Base-by-base conservation (phyloP, 176 grass and related monocot genomes). In the Neostapfia colusana region DNA sequence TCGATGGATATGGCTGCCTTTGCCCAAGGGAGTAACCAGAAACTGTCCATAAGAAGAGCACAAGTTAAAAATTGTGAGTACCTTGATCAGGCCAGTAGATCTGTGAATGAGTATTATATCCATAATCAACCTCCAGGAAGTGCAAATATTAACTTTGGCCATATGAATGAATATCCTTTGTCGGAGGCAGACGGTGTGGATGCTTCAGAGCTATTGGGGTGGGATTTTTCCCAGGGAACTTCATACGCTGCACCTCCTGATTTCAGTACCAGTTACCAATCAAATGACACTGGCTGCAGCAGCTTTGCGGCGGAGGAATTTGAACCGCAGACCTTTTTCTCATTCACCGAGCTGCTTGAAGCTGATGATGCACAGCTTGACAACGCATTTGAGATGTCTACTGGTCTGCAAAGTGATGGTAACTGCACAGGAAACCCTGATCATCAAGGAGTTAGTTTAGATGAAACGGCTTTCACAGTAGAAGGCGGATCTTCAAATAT, bases 21-120 rank as follows among this genome's bases (percentile, higher is more conserved):
- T 51, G 44, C 65, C 10, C 27, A 76, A 9, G 82, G 82, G 76
- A 75, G 57, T 56, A 87, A 89, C 71, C 85, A 92, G 72, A 99
- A 99, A 26, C 65, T 99, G 71, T 90, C 92, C 28, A 60, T 99
- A 41, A 99, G 96, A 85, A 95, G 96, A 83, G 75, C 89, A 67
- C 89, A 95, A 10, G 35, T 67, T 74, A 92, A 87, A 80, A 80
- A 80, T 41, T 39, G 24, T 17, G 70, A 90, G 72, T 79, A 87
- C 82, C 41, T 75, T 70, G 81, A 80, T 56, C 76, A 75, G 42
- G 38, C 57, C 8, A 38, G 72, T 35, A 83, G 75, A 26, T 56
- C 50, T 42, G 57, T 50, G 55, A 73, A 54, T 82, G 81, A 51
- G 35, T 41, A 69, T 77, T 42, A 69, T 87, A 37, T 59, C 65